These are phyloP conservation scores for Lipomyces chichibuensis DNA, from an alignment of 805 yeast species.

Conservation along the genomic window DNA sequence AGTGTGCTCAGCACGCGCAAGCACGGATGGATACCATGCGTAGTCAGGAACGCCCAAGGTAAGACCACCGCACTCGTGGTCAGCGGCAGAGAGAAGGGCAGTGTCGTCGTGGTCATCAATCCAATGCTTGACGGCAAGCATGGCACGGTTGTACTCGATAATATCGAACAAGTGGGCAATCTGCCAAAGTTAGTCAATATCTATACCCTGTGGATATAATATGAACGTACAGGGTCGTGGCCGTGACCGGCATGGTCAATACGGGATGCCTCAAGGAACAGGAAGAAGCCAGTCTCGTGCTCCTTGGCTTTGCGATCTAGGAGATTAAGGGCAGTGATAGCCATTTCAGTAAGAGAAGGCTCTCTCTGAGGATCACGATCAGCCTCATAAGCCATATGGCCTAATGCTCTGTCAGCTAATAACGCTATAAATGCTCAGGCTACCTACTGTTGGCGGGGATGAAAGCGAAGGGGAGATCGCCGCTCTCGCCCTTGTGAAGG, in stretches of 20 bases:
- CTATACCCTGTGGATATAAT: not conserved
- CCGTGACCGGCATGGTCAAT: conserved; percentile 95
- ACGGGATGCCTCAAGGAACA: conserved; percentile 87
- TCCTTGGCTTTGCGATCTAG: conserved; percentile 67
- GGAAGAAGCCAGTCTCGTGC: conserved; percentile 81
- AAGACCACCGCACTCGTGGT: conserved; percentile 95
- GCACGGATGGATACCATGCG: conserved; percentile 80
- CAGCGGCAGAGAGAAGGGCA: conserved; percentile 78
- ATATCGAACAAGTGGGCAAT: conserved; percentile 87
- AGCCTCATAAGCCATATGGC: conserved; percentile 81
- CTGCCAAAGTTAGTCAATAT: not conserved
- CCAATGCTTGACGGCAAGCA: conserved; percentile 70
- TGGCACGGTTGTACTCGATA: conserved; percentile 82
- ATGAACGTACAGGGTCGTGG: conserved; percentile 72
- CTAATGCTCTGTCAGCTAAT: conserved; percentile 22
- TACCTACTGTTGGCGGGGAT: conserved; percentile 58
- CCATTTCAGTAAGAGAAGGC: conserved; percentile 82
- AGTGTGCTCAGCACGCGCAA: conserved; percentile 70
- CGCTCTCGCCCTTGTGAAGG: conserved; percentile 61
- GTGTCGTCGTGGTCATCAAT: conserved; percentile 76
- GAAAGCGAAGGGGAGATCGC: conserved; percentile 74
- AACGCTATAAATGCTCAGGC: not conserved
- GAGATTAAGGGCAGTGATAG: conserved; percentile 70
- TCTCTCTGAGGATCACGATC: conserved; percentile 65
- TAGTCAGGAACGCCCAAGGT: conserved; percentile 90